Conservation (phyloP, 139 green algal genomes). For the Chlamydomonas sp. region DNA sequence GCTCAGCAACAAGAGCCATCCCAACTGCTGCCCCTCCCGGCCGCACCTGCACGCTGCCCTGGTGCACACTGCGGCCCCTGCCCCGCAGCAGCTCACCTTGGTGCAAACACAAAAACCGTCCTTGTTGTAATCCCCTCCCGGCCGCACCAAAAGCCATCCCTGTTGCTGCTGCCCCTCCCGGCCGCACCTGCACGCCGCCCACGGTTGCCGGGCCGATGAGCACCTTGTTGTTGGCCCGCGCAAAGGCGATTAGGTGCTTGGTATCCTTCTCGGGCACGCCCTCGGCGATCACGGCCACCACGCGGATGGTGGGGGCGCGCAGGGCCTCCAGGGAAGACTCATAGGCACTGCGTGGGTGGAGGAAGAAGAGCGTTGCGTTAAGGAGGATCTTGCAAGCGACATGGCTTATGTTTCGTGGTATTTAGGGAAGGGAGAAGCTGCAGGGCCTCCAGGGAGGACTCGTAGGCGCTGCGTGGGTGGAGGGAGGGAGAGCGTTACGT, state of each 20-base stretch:
- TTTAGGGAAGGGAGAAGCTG: background rate
- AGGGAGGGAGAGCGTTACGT: background rate
- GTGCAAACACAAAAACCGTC: background rate
- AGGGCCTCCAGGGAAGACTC: conserved; percentile 92
- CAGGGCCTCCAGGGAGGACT: conserved; percentile 87
- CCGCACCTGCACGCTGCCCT: conserved; percentile 83
- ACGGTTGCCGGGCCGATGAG: conserved; percentile 95
- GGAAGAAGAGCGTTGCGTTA: background rate
- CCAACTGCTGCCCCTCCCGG: background rate
- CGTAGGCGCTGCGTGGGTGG: conserved; percentile 71
- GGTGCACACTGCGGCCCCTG: no score
- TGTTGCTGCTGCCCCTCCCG: background rate
- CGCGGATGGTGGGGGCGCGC: conserved; percentile 84
- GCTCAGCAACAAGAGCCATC: background rate
- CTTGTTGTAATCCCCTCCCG: background rate
- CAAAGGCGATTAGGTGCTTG: conserved; percentile 89
- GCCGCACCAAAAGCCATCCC: background rate
- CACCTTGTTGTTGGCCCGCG: conserved; percentile 88
- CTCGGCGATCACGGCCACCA: conserved; percentile 94
- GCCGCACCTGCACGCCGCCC: conserved; percentile 84
- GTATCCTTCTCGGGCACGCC: conserved; percentile 93
- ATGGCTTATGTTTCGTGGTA: background rate
- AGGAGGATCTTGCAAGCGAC: no score
- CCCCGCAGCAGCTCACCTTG: no score
- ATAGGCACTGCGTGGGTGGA: conserved; percentile 67